Percentiles rank a stretch among this genome's conserved stretches.
Conservation (phyloP, 495 filamentous ascomycete genomes). For the Annulohypoxylon maeteangense region DNA sequence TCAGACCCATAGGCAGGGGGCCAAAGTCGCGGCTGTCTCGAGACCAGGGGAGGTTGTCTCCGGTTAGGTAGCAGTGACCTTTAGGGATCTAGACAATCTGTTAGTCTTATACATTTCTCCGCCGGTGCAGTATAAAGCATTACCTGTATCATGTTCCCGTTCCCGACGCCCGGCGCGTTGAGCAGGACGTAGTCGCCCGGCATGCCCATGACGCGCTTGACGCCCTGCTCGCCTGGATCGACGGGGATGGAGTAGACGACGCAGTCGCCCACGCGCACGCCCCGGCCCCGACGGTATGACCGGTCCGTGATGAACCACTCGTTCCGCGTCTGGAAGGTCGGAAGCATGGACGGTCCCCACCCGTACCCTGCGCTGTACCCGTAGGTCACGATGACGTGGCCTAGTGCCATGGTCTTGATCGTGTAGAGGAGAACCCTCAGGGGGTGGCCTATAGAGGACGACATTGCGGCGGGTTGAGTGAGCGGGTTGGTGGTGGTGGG, state of each 20-base stretch:
- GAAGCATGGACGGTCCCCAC: conserved; percentile 81
- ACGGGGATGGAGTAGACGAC: conserved; percentile 80
- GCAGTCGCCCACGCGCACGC: conserved; percentile 81
- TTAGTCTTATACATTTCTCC: background rate
- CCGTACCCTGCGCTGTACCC: conserved; percentile 62
- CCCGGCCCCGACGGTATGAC: conserved; percentile 71
- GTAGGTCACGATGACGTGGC: conserved; percentile 70
- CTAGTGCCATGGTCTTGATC: conserved; percentile 58
- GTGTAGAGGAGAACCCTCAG: conserved; percentile 52
- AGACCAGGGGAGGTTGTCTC: conserved; percentile 86
- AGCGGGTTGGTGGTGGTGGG: background rate
- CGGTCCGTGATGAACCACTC: conserved; percentile 76
- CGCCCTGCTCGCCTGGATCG: conserved; percentile 67
- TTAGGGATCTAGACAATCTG: conserved; percentile 72
- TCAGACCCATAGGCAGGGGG: conserved; percentile 82
- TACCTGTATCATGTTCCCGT: conserved; percentile 81
- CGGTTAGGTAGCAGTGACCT: conserved; percentile 88
- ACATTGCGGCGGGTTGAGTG: conserved; percentile 5
- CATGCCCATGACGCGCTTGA: conserved; percentile 88
- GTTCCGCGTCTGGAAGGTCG: conserved; percentile 72
- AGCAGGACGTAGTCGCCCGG: conserved; percentile 88
- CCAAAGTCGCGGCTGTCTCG: conserved; percentile 88
- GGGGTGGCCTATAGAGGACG: conserved; percentile 49
- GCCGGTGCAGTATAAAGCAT: conserved; percentile 3
- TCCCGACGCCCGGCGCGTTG: conserved; percentile 60